Percentiles rank a stretch among this genome's conserved stretches.
Conservation (phyloP, 2,329 filamentous ascomycete species). For the Penicillium sp. region DNA sequence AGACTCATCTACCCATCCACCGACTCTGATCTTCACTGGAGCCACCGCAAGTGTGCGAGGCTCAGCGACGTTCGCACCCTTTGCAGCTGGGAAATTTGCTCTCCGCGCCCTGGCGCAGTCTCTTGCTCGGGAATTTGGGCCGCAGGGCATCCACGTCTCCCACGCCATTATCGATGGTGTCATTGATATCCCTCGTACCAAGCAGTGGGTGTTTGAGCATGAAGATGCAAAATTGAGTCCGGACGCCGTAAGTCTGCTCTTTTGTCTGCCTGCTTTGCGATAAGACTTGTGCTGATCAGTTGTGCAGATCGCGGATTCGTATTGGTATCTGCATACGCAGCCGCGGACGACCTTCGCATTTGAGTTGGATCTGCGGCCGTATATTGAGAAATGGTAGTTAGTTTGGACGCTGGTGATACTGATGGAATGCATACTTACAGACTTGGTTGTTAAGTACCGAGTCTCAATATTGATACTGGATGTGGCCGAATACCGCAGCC, state of each 20-base stretch:
- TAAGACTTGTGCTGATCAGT: slow-evolving; percentile 5
- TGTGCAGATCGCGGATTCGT: slow-evolving; percentile 76
- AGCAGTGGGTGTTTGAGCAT: slow-evolving; percentile 56
- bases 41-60: slow-evolving; percentile 77
- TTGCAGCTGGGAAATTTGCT: slow-evolving; percentile 79
- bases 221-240: slow-evolving; percentile 68
- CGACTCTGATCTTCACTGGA: slow-evolving; percentile 79
- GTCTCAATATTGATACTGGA: no score
- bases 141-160: slow-evolving; percentile 76
- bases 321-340: slow-evolving; percentile 82
- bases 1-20: slow-evolving; percentile 58
- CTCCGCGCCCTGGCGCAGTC: slow-evolving; percentile 70
- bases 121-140: slow-evolving; percentile 78
- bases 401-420: no score
- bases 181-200: slow-evolving; percentile 74
- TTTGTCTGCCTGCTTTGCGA: slow-evolving; percentile 17
- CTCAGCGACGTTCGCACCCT: slow-evolving; percentile 65
- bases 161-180: slow-evolving; percentile 81
- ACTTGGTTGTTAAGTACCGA: no score
- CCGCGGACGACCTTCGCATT: slow-evolving; percentile 75
- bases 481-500: no score
- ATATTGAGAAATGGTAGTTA: slow-evolving; percentile 73
- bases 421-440: no score
- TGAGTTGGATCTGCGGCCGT: slow-evolving; percentile 76
- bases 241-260: slow-evolving; percentile 60